Percentiles rank a stretch among this genome's conserved stretches.
phyloP scores from a whole-genome alignment of 768 basidiomycete genomes.

The Royoungia palumana region DNA sequence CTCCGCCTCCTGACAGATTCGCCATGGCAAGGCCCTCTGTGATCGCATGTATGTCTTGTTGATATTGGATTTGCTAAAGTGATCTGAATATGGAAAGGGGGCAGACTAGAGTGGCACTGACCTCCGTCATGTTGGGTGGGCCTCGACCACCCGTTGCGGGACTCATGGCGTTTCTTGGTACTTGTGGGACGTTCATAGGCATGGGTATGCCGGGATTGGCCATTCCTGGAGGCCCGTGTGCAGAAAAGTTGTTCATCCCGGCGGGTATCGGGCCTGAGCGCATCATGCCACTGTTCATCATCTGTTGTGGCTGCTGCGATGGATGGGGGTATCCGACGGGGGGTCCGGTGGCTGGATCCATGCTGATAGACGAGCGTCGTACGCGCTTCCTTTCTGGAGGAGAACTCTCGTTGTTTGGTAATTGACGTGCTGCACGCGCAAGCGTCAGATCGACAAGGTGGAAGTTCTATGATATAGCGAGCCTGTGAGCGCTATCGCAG shows the following conservation, averaged over 20 bases:
- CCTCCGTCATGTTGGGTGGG: conserved; percentile 31
- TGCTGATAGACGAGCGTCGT: conserved; percentile 45
- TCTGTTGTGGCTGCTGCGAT: conserved; percentile 37
- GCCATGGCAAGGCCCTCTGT: conserved; percentile 35
- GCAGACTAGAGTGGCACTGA: conserved; percentile 10
- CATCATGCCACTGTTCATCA: conserved; percentile 41
- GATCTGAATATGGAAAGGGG: conserved; percentile 9
- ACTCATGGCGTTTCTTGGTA: conserved; percentile 31
- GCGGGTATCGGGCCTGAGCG: conserved; percentile 31
- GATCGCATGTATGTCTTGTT: conserved; percentile 35
- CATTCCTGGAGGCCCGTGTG: conserved; percentile 30
- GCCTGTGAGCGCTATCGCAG: too few species aligned
- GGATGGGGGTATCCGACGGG: conserved; percentile 34
- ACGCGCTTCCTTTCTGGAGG: conserved; percentile 55
- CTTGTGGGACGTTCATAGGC: conserved; percentile 31
- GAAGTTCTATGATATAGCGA: too few species aligned
- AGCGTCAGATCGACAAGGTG: conserved; percentile 4
- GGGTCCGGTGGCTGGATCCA: conserved; percentile 38
- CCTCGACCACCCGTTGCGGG: conserved; percentile 36
- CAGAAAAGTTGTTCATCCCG: conserved; percentile 34
- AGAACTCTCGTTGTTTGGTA: conserved; percentile 50
- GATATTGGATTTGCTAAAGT: conserved; percentile 31
- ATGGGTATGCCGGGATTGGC: conserved; percentile 32
- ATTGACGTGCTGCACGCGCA: conserved; percentile 37
- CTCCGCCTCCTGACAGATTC: conserved; percentile 31